A percentile compares a stretch with the other conserved stretches of the same genome.
These are phyloP conservation scores for Flaveria linearis DNA, from an alignment of 129 eudicot species.

Conservation along the genomic window DNA sequence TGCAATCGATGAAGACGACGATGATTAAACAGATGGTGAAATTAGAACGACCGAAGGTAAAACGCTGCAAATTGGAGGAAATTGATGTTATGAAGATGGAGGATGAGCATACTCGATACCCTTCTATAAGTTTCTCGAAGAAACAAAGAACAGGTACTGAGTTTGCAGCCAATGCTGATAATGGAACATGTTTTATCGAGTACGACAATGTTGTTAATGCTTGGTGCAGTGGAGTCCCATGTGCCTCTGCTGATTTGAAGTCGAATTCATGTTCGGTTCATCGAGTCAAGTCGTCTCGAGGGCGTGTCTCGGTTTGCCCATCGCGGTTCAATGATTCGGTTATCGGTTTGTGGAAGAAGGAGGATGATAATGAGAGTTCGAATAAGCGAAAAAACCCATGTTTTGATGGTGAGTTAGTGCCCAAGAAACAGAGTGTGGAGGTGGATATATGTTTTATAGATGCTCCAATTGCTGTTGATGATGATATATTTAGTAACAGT, in stretches of 20 bases:
- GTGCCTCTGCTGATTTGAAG: conserved; percentile 28
- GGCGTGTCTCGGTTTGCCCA: conserved; percentile 56
- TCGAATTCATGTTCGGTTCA: conserved; percentile 27
- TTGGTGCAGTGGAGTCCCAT: conserved; percentile 35
- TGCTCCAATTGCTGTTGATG: not conserved
- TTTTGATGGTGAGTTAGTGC: conserved; percentile 4
- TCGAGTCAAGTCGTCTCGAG: conserved; percentile 55
- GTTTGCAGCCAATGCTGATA: conserved; percentile 5
- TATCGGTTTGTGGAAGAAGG: conserved; percentile 56
- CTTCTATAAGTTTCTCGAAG: conserved; percentile 20
- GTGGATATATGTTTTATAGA: conserved; percentile 24
- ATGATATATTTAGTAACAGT: not conserved
- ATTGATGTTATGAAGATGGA: not conserved
- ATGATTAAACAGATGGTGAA: conserved; percentile 39
- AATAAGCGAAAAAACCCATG: conserved; percentile 33
- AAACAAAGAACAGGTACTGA: conserved; percentile 33
- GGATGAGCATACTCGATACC: conserved; percentile 20
- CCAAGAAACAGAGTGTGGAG: conserved; percentile 31
- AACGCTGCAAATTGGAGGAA: conserved; percentile 48
- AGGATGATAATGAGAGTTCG: conserved; percentile 35
- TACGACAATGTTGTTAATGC: conserved; percentile 32
- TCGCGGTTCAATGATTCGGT: conserved; percentile 57
- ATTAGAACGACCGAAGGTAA: conserved; percentile 49
- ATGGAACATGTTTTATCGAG: conserved; percentile 15
- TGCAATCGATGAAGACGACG: conserved; percentile 54